Evolutionary conservation across 164 flowering plant genomes (phyloP), one percentile per base, ranked within the genome.

Genomic region (Litsea cubeba): DNA sequence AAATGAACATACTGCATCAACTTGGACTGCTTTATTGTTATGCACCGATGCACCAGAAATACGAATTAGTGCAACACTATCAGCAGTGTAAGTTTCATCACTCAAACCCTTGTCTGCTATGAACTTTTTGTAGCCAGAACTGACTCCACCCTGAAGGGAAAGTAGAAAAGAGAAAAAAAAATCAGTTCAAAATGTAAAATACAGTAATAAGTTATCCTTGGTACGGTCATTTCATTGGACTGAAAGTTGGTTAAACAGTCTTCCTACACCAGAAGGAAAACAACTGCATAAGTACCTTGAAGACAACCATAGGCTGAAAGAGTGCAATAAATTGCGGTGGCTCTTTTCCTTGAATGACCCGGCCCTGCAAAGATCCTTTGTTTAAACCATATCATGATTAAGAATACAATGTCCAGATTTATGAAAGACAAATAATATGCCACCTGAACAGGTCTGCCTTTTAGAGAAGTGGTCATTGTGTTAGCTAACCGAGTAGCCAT

Each of bases 401-500:
- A 62, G 62, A 12, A 23, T 72, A 54, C 60, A 54, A 15, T 54
- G 17, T 54, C 60, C 23, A 26, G 26, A 1, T 25, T 28, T 1
- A 23, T 25, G 64, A 74, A 71, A 30, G 62, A 35, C 22, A 78
- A 72, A 79, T 11, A 25, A 66, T 35, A 72, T 51, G 25, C 71
- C 87, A 96, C 99, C 98, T 83, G 94, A 71, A 88, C 92, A 57
- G 99, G 97, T 80, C 95, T 91, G 51, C 97, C 98, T 80, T 94
- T 96, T 32, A 96, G 83, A 72, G 99, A 90, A 83, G 90, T 96
- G 76, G 74, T 84, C 95, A 96, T 91, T 62, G 97, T 90, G 70
- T 83, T 90, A 71, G 92, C 89, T 87, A 96, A 80, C 62, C 83
- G 85, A 80, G 84, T 78, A 74, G 98, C 97, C 86, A 79, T 89